These are phyloP conservation scores for Kurtzmaniella quercitrusa DNA, from an alignment of 1,139 yeast species.

Conservation along the genomic window DNA sequence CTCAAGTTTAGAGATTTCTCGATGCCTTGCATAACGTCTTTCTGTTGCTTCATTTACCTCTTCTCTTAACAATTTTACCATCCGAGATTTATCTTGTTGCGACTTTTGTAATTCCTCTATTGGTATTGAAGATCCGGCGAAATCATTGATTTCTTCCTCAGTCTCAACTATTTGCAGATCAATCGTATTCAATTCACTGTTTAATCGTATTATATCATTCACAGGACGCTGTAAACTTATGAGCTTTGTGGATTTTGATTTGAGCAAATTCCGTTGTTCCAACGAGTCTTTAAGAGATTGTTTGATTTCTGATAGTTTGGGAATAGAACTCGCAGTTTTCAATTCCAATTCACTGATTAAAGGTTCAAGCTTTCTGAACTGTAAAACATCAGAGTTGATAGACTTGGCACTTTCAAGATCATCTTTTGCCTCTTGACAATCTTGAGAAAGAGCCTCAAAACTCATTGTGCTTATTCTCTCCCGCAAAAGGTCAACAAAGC, in stretches of 20 bases:
- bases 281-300: slow-evolving; percentile 16
- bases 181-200: slow-evolving; percentile 30
- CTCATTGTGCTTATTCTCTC: slow-evolving; percentile 35
- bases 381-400: slow-evolving; percentile 25
- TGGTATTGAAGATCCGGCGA: slow-evolving; percentile 19
- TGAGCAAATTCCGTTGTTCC: slow-evolving; percentile 10
- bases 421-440: slow-evolving; percentile 28
- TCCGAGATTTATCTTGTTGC: slow-evolving; percentile 40
- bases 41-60: slow-evolving; percentile 42
- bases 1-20: slow-evolving; percentile 49
- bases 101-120: slow-evolving; percentile 51
- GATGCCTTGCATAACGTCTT: slow-evolving; percentile 46
- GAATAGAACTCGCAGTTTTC: slow-evolving; percentile 9
- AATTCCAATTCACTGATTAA: slow-evolving; percentile 10
- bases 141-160: slow-evolving; percentile 35
- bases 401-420: slow-evolving; percentile 25
- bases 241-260: slow-evolving; percentile 10
- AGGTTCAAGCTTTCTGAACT: slow-evolving; percentile 20
- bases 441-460: slow-evolving; percentile 32
- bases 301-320: slow-evolving; percentile 4
- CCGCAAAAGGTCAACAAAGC: slow-evolving; percentile 30
- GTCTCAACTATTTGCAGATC: slow-evolving; percentile 32
- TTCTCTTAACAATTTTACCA: slow-evolving; percentile 44
- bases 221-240: slow-evolving; percentile 24
- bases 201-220: slow-evolving; percentile 32